A percentile compares a stretch with the other conserved stretches of the same genome.
phyloP scores from a whole-genome alignment of 2,329 filamentous ascomycete species.

The Drechmeria coniospora region DNA sequence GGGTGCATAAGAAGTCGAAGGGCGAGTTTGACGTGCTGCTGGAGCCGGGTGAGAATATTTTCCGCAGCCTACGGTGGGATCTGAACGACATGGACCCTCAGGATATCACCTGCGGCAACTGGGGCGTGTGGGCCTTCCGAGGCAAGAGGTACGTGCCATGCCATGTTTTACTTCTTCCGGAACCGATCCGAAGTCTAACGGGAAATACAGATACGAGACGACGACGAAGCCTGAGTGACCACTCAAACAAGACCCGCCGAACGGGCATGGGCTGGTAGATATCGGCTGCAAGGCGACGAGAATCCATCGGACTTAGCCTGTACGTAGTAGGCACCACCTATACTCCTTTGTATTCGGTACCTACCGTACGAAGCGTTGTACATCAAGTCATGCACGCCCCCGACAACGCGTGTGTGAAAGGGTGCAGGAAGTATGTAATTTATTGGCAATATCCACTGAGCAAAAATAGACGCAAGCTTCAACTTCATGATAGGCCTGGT shows the following conservation, averaged over 20 bases:
- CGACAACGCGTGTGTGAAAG: no score
- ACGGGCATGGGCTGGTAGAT: background rate
- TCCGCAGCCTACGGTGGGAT: slow-evolving; percentile 92
- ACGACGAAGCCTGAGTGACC: slow-evolving; percentile 38
- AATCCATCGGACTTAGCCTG: no score
- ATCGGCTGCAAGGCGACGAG: no score
- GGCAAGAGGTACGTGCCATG: slow-evolving; percentile 66
- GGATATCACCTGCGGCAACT: slow-evolving; percentile 90
- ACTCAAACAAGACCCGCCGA: slow-evolving; percentile 3
- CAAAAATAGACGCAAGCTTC: no score
- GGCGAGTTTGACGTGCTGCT: slow-evolving; percentile 89
- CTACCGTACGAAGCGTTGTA: no score
- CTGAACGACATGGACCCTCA: slow-evolving; percentile 89
- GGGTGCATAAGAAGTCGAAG: slow-evolving; percentile 69
- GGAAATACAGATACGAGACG: slow-evolving; percentile 41
- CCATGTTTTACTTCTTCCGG: no score
- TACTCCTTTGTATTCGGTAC: no score
- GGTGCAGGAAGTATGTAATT: no score
- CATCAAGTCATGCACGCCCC: no score
- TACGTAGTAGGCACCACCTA: no score
- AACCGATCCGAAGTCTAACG: slow-evolving; percentile 23
- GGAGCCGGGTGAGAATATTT: slow-evolving; percentile 84
- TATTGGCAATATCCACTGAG: no score
- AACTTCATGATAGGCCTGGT: no score
- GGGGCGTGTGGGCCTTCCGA: slow-evolving; percentile 92